Base-by-base conservation (phyloP, 106 monocot species). In the Alisma plantagoaquatica region DNA sequence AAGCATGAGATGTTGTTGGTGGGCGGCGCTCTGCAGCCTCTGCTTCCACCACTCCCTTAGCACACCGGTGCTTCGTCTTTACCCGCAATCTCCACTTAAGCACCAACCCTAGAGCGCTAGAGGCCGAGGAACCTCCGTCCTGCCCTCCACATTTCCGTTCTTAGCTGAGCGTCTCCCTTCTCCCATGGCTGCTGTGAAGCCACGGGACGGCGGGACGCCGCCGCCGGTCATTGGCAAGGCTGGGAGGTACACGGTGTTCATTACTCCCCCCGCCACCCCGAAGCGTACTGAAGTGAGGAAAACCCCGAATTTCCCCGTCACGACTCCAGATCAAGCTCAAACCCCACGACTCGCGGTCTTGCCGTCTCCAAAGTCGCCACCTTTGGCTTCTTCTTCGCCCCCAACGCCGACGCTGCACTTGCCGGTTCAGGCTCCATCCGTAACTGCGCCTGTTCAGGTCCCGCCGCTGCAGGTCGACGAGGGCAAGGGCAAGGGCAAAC, bases 241-340 rank as follows among this genome's bases (percentile, higher is more conserved):
- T 31, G 90, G 90, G 25, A 67, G 73, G 1, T 77, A 80, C 73
- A 91, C 90, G 20, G 72, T 91, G 49, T 91, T 91, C 84, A 74
- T 91, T 26, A 91, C 90, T 16, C 90, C 90, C 14, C 74, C 80
- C 42, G 45, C 67, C n/a, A 65, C 66, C 9, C 78, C 79, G 27
- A 56, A 54, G 17, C 49, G 72, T 5, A 51, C 68, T 20, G 67
- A 46, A 28, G 42, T 30, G 24, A 71, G 68, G 18, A 53, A 22
- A 17, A 53, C 33, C 11, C 62, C 65, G 3, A 21, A 41, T 25
- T 3, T 33, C 31, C 23, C 27, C 9, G 50, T 20, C 30, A 42
- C 27, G 51, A 35, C 27, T 27, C 33, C 18, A 28, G 20, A 3
- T 41, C 57, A 18, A 29, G 55, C 24, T 35, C 65, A 20, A 54